These are phyloP conservation scores for Penicillium crystallinum DNA, from an alignment of 495 filamentous ascomycete species.

Conservation along the genomic window DNA sequence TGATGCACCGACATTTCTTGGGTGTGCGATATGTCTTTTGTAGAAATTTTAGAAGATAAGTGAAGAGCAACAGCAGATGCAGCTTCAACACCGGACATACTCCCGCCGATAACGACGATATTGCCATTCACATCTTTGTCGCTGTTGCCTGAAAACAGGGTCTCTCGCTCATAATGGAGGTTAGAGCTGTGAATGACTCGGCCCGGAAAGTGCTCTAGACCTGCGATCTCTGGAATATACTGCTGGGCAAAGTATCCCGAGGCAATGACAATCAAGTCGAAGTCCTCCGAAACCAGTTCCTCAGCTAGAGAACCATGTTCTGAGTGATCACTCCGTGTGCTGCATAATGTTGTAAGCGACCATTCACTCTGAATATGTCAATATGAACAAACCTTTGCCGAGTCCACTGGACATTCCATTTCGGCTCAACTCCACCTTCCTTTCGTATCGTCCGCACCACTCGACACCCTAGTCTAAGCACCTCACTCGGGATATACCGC, in stretches of 20 bases:
- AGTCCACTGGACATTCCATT: constrained; percentile 54
- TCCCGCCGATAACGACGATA: constrained; percentile 72
- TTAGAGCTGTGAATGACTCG: constrained; percentile 59
- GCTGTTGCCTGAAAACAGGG: constrained; percentile 4
- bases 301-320: not conserved
- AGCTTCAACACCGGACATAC: constrained; percentile 77
- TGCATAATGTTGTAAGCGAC: constrained; percentile 13
- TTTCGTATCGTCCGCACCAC: constrained; percentile 46
- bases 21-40: constrained; percentile 26
- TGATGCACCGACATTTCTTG: constrained; percentile 52
- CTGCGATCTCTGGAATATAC: constrained; percentile 45
- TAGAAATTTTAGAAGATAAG: constrained; percentile 52
- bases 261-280: constrained; percentile 70
- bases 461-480: constrained; percentile 46
- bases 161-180: constrained; percentile 24
- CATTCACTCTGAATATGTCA: not conserved
- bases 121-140: not conserved
- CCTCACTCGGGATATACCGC: constrained; percentile 47
- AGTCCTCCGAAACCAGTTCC: constrained; percentile 33
- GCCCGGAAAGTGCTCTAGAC: constrained; percentile 24
- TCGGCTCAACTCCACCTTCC: constrained; percentile 2
- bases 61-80: constrained; percentile 67
- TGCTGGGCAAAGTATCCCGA: constrained; percentile 72
- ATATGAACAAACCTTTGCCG: constrained; percentile 22
- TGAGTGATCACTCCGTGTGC: not conserved